These are phyloP conservation scores for Tetrapisispora fleetii DNA, from an alignment of 805 yeast species.

Conservation along the genomic window DNA sequence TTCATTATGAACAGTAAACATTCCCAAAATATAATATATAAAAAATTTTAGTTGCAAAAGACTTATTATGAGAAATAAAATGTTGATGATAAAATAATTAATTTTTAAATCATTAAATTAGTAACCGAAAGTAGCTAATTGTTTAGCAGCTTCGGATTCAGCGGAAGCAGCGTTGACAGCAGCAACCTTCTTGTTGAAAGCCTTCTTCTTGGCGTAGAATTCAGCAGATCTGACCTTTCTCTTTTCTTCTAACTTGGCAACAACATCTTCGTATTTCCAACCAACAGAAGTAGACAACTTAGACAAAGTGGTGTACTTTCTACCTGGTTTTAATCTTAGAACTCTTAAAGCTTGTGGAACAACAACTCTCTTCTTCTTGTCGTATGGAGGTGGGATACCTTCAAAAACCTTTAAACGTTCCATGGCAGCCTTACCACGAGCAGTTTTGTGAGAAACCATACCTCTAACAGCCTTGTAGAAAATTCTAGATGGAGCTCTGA, in stretches of 20 bases:
- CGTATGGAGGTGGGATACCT: conserved; percentile 99
- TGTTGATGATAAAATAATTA: conserved; percentile 6
- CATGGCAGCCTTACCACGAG: conserved; percentile 99
- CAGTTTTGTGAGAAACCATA: conserved; percentile 99
- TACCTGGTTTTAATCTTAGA: conserved; percentile 97
- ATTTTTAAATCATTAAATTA: conserved; percentile 35
- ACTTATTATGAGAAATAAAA: conserved; percentile 3
- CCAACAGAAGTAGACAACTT: conserved; percentile 95
- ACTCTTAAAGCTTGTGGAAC: conserved; percentile 99
- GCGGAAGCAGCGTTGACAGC: conserved; percentile 83
- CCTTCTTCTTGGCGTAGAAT: conserved; percentile 97
- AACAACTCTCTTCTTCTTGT: conserved; percentile 99
- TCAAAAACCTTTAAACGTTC: conserved; percentile 99
- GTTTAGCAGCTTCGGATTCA: conserved; percentile 81
- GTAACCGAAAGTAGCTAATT: conserved; percentile 96
- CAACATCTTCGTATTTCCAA: conserved; percentile 99
- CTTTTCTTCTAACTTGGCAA: conserved; percentile 96
- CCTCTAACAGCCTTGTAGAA: conserved; percentile 99
- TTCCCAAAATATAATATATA: conserved; percentile 1
- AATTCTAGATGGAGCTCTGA: conserved; percentile 99
- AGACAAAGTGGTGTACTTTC: conserved; percentile 98
- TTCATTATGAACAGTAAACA: conserved; percentile 1
- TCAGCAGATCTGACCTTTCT: conserved; percentile 98
- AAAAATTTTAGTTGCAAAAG: conserved; percentile 4
- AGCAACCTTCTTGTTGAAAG: conserved; percentile 83